These are phyloP conservation scores for Coniochaeta prunicola DNA, from an alignment of 2,329 filamentous ascomycete species.

Conservation along the genomic window DNA sequence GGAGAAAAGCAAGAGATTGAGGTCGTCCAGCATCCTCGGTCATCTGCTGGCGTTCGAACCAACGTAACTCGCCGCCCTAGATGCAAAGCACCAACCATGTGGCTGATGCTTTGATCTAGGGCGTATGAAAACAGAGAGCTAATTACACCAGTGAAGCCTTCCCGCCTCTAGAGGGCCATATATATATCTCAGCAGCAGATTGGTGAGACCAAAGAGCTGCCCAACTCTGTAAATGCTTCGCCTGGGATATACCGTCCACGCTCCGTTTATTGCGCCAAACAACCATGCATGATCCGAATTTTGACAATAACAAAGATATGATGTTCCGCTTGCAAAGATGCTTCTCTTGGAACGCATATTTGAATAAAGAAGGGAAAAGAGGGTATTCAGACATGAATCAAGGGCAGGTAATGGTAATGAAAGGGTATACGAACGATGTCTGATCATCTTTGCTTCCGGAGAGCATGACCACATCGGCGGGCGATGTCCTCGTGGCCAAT, in stretches of 20 bases:
- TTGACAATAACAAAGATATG: too few species aligned
- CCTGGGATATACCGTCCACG: background rate
- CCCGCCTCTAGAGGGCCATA: background rate
- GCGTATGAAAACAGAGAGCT: constrained; percentile 22
- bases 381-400: constrained; percentile 9
- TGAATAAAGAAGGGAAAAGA: constrained; percentile 11
- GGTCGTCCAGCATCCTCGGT: background rate
- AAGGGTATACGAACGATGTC: constrained; percentile 64
- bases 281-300: background rate
- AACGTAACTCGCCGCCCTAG: constrained; percentile 41
- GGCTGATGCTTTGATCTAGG: constrained; percentile 32
- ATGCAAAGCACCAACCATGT: constrained; percentile 28
- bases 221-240: background rate
- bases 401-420: constrained; percentile 14
- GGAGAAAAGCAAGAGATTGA: background rate
- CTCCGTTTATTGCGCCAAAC: background rate
- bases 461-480: constrained; percentile 96
- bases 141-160: constrained; percentile 6
- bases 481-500: constrained; percentile 82
- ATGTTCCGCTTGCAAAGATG: background rate
- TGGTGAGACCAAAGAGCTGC: background rate
- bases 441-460: constrained; percentile 95
- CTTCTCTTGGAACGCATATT: background rate
- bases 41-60: constrained; percentile 9
- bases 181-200: background rate